Base-by-base conservation (phyloP, 192 early-diverging fungal genomes). In the Allomyces macrogynus region DNA sequence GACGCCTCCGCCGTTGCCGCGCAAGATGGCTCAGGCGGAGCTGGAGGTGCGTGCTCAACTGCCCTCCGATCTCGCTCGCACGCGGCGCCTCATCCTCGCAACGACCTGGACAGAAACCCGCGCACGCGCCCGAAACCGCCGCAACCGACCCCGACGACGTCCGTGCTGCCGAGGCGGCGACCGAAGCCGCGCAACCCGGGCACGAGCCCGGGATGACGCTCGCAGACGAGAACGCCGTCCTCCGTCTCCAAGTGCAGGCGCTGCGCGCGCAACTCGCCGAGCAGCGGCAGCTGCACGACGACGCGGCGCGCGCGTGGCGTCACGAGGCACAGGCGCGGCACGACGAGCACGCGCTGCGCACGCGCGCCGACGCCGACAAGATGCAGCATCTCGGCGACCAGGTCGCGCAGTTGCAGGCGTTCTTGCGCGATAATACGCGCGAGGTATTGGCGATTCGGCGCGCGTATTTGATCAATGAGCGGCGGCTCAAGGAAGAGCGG, bases 401-500 rank as follows among this genome's bases (percentile, higher is more conserved):
- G 54, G 3, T 71, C 16, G 62, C 68, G 27, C 60, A 67, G 63
- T 68, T 78, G 40, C 68, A 77, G 23, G 66, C 69, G 23, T 66
- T 84, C 18, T 80, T 72, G 54, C 68, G 76, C 20, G 76, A 83
- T 40, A 77, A 78, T 67, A 69, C 72, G 23, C 43, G 18, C 20
- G n/a, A 68, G 61, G 24, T 62, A 18, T 11, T 43, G 12, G n/a
- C 20, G 32, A 57, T 71, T 23, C 43, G 25, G 14, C 12, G 22
- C 8, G 54, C 20, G 27, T 66, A 63, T 23, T 61, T 60, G 27
- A 71, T 75, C 23, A 81, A 83, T 61, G 79, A 80, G 64, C 67
- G 74, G 14, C 49, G 26, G 20, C 65, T 82, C 20, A 69, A 78
- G 22, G 81, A 83, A 66, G 78, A 83, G 63, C 75, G 77, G 57